Evolutionary conservation across 495 filamentous ascomycete species (phyloP).

Genomic region (Tuber microsphaerosporum): DNA sequence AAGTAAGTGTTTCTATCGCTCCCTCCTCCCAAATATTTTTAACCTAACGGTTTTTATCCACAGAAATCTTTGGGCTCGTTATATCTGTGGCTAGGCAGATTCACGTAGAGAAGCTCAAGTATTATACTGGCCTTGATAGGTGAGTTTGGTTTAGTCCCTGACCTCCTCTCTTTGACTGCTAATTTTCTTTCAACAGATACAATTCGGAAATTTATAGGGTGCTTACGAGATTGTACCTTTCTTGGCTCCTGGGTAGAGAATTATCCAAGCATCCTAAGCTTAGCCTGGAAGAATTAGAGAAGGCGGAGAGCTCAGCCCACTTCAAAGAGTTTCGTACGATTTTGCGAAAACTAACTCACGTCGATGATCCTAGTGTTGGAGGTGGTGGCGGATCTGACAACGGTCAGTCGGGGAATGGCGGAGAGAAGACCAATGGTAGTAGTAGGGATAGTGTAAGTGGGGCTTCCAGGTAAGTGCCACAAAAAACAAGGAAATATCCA

Average conservation of each 20-base stretch:
- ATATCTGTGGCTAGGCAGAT: slow-evolving; percentile 16
- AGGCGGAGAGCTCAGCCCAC: background rate
- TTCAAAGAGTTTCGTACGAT: slow-evolving; percentile 10
- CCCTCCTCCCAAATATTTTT: background rate
- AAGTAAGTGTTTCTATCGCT: slow-evolving; percentile 9
- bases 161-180: background rate
- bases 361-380: slow-evolving; percentile 1
- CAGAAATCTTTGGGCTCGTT: slow-evolving; percentile 17
- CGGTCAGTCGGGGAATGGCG: background rate
- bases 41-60: background rate
- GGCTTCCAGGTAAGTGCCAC: background rate
- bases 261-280: slow-evolving; percentile 7
- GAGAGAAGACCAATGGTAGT: background rate
- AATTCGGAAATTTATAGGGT: slow-evolving; percentile 21
- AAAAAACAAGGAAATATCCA: background rate
- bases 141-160: slow-evolving; percentile 10
- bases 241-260: slow-evolving; percentile 24
- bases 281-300: background rate
- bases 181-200: slow-evolving; percentile 10
- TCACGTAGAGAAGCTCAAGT: slow-evolving; percentile 20
- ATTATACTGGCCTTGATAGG: slow-evolving; percentile 29
- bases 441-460: background rate
- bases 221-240: slow-evolving; percentile 18
- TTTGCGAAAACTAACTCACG: slow-evolving; percentile 3
- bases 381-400: background rate